Conservation (phyloP, 129 eudicot genomes). For the Arctium lappa region DNA sequence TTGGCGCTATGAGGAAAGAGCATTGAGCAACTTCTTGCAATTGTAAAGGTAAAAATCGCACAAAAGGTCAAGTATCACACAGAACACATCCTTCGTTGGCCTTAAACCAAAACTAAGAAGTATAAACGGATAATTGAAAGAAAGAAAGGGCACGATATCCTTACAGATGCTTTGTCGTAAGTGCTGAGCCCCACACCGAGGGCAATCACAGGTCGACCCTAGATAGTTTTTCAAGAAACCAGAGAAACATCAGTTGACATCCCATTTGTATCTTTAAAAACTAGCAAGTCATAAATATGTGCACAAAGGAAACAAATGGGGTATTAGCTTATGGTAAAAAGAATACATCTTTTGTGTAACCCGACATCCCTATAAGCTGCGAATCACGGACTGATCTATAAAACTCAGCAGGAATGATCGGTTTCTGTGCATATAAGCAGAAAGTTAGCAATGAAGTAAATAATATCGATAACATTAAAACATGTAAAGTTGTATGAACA, state of each 20-base stretch:
- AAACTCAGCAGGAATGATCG: conserved; percentile 67
- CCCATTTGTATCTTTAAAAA: background rate
- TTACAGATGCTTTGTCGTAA: conserved; percentile 96
- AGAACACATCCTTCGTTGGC: background rate
- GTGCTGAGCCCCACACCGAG: conserved; percentile 97
- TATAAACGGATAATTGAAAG: background rate
- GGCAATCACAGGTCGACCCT: conserved; percentile 97
- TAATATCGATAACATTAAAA: background rate
- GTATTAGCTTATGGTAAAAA: background rate
- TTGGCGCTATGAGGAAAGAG: background rate
- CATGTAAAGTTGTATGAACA: background rate
- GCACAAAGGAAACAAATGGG: background rate
- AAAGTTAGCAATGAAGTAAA: conserved; percentile 7
- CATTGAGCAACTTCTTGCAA: background rate
- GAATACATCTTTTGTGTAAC: conserved; percentile 86
- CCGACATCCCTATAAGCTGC: conserved; percentile 86
- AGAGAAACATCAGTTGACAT: conserved; percentile 4
- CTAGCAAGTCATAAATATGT: background rate
- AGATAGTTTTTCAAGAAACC: conserved; percentile 3
- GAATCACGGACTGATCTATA: conserved; percentile 85
- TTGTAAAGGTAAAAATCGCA: background rate
- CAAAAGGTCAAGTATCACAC: background rate
- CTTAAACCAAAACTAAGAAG: conserved; percentile 3
- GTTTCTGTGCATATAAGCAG: conserved; percentile 61
- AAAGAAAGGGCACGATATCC: conserved; percentile 22